Conservation (phyloP, 306 rosid species). For the Luffa acutangula region DNA sequence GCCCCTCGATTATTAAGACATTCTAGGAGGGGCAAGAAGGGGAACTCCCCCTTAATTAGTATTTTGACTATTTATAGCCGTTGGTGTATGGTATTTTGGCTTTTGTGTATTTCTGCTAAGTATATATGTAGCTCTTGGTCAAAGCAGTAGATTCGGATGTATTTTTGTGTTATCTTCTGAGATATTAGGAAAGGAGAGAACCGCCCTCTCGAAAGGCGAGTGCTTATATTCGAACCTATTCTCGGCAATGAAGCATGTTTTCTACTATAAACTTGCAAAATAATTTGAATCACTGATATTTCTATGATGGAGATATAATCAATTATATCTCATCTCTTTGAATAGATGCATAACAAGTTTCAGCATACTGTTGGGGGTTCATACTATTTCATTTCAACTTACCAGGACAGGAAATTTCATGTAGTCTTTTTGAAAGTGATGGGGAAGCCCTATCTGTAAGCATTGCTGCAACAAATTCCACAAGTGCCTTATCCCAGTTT, state of each 20-base stretch:
- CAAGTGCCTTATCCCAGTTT: constrained; percentile 84
- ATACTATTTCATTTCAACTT: constrained; percentile 6
- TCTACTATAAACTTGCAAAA: neutral
- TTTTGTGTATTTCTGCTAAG: too few species aligned
- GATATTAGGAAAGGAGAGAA: too few species aligned
- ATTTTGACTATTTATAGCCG: too few species aligned
- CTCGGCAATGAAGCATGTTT: neutral
- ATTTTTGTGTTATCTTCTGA: too few species aligned
- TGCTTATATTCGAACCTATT: too few species aligned
- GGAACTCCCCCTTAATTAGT: too few species aligned
- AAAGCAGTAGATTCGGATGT: too few species aligned
- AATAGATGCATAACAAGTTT: neutral
- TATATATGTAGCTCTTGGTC: too few species aligned
- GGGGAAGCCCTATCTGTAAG: constrained; percentile 57
- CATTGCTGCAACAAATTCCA: constrained; percentile 75
- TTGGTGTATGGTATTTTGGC: too few species aligned
- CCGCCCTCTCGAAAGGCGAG: too few species aligned
- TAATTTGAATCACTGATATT: neutral
- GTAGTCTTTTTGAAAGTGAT: constrained; percentile 50
- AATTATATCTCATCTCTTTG: neutral
- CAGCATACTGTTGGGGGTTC: constrained; percentile 9
- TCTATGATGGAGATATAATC: neutral
- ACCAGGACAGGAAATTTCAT: constrained; percentile 87
- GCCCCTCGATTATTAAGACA: too few species aligned
- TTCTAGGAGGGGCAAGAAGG: too few species aligned